A percentile compares a stretch with the other conserved stretches of the same genome.
These are phyloP conservation scores for Penicillium sp. DNA, from an alignment of 2,329 filamentous ascomycete genomes.

Conservation along the genomic window DNA sequence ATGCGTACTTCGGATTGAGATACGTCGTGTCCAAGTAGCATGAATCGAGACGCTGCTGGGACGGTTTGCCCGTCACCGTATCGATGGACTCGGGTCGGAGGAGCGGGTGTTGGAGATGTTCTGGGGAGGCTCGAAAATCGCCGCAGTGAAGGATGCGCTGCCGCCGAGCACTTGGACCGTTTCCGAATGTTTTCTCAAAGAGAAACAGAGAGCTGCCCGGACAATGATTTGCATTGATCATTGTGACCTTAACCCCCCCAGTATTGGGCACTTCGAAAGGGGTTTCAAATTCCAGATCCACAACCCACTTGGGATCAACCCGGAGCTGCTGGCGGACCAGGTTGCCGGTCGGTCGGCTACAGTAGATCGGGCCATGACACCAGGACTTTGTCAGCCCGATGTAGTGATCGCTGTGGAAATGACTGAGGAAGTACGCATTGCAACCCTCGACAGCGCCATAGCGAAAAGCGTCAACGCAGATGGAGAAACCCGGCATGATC, in stretches of 20 bases:
- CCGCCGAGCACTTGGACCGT: slow-evolving; percentile 52
- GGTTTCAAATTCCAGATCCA: slow-evolving; percentile 78
- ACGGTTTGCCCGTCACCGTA: slow-evolving; percentile 60
- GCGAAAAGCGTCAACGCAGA: slow-evolving; percentile 92
- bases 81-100: slow-evolving; percentile 71
- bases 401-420: slow-evolving; percentile 98
- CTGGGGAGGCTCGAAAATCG: slow-evolving; percentile 85
- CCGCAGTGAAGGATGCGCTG: slow-evolving; percentile 91
- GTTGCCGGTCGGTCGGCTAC: slow-evolving; percentile 86
- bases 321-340: slow-evolving; percentile 79
- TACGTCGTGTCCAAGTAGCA: slow-evolving; percentile 98
- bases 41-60: slow-evolving; percentile 82
- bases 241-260: slow-evolving; percentile 77
- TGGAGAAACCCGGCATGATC: slow-evolving; percentile 85
- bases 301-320: slow-evolving; percentile 79
- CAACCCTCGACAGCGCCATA: slow-evolving; percentile 91
- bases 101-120: slow-evolving; percentile 74
- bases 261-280: slow-evolving; percentile 74
- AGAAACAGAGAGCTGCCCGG: slow-evolving; percentile 90
- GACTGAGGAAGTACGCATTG: slow-evolving; percentile 91
- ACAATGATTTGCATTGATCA: slow-evolving; percentile 96
- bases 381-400: slow-evolving; percentile 82
- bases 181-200: slow-evolving; percentile 71
- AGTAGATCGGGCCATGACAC: slow-evolving; percentile 93
- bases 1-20: slow-evolving; percentile 89